These are phyloP conservation scores for Aspergillus panamensis DNA, from an alignment of 495 filamentous ascomycete species.

Conservation along the genomic window DNA sequence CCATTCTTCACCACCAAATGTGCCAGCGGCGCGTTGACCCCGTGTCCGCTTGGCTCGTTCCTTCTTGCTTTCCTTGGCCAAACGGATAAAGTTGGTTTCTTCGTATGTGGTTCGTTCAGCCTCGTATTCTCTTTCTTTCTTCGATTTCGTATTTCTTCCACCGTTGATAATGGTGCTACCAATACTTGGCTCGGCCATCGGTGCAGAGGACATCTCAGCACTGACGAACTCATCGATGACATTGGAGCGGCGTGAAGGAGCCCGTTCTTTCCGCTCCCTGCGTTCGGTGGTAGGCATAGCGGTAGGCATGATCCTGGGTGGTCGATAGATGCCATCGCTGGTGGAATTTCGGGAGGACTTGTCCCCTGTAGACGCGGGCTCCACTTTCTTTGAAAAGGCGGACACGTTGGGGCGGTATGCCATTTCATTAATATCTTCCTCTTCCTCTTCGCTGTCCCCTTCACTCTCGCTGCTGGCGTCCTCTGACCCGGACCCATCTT, in stretches of 20 bases:
- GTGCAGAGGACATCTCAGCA: constrained; percentile 73
- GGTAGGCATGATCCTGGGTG: constrained; percentile 78
- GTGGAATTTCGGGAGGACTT: constrained; percentile 28
- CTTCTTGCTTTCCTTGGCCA: constrained; percentile 80
- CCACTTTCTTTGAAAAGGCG: constrained; percentile 49
- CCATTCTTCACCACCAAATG: constrained; percentile 84
- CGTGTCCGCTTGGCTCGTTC: constrained; percentile 53
- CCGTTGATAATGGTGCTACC: constrained; percentile 72
- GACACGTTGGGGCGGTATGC: constrained; percentile 64
- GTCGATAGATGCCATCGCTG: constrained; percentile 68
- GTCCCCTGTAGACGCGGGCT: constrained; percentile 23
- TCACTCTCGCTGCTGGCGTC: constrained; percentile 32
- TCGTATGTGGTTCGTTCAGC: constrained; percentile 73
- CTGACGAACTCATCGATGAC: constrained; percentile 83
- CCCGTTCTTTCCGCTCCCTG: constrained; percentile 50
- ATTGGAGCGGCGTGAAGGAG: constrained; percentile 56
- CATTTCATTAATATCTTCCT: constrained; percentile 57
- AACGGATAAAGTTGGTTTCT: constrained; percentile 78
- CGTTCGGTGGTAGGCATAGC: constrained; percentile 57
- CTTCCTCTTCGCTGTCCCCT: constrained; percentile 39
- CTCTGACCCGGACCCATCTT: constrained; percentile 15
- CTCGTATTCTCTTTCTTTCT: constrained; percentile 65
- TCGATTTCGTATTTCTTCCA: constrained; percentile 70
- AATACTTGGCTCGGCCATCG: constrained; percentile 75
- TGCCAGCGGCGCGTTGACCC: constrained; percentile 45